A percentile compares a stretch with the other conserved stretches of the same genome.
These are phyloP conservation scores for Acaromyces ingoldii DNA, from an alignment of 1,284 basidiomycete species.

Conservation along the genomic window DNA sequence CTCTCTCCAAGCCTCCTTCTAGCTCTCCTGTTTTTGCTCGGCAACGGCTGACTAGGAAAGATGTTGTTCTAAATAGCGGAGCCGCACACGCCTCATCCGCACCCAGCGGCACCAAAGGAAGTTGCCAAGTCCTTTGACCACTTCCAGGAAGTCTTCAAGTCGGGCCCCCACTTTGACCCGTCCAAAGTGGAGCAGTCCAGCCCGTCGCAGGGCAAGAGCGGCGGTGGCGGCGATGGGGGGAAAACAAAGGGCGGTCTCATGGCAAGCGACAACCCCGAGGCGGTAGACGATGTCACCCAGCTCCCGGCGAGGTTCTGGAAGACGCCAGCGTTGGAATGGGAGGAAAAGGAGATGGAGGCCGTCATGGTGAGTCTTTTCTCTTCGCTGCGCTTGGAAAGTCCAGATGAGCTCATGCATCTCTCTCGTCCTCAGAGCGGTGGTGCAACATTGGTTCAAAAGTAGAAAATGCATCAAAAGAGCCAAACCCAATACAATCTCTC, in stretches of 20 bases:
- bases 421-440: conserved; percentile 16
- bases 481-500: conserved; percentile 11
- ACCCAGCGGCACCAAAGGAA: conserved; percentile 43
- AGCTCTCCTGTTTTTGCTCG: too few species aligned
- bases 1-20: too few species aligned
- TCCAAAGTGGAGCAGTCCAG: conserved; percentile 26
- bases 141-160: conserved; percentile 37
- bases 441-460: conserved; percentile 10
- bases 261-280: conserved; percentile 4
- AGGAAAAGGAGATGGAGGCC: conserved; percentile 44
- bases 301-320: conserved; percentile 46
- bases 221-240: conserved; percentile 17
- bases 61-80: conserved; percentile 16
- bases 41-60: too few species aligned
- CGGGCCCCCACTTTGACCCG: conserved; percentile 47
- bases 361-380: conserved; percentile 34
- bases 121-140: conserved; percentile 33
- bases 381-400: not conserved
- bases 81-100: conserved; percentile 38
- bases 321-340: conserved; percentile 29
- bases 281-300: conserved; percentile 18
- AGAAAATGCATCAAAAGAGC: not conserved
- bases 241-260: conserved; percentile 11
- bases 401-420: not conserved
- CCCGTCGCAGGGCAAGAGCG: conserved; percentile 11